A percentile compares a stretch with the other conserved stretches of the same genome.
phyloP scores from a whole-genome alignment of 129 eudicot genomes.

The Tanacetum coccineum region DNA sequence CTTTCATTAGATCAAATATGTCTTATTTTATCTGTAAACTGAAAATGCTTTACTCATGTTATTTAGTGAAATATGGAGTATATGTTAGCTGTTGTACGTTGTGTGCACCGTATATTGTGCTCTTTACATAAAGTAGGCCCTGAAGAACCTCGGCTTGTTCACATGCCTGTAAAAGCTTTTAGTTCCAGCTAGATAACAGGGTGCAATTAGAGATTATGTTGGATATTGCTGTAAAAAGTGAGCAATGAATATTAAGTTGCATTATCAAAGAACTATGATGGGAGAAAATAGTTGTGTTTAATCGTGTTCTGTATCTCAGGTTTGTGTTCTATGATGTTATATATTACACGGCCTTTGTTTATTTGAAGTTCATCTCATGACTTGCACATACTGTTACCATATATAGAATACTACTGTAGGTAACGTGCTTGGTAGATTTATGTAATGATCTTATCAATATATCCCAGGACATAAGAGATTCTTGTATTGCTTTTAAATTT shows the following conservation, averaged over 20 bases:
- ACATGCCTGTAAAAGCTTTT: background rate
- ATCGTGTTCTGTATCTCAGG: background rate
- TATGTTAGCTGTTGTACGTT: background rate
- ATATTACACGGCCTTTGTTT: background rate
- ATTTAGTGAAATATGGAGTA: conserved; percentile 6
- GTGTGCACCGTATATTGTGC: background rate
- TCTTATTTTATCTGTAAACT: background rate
- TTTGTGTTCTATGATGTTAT: conserved; percentile 12
- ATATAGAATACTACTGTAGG: background rate
- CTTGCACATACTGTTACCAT: background rate
- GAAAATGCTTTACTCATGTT: background rate
- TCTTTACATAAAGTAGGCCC: background rate
- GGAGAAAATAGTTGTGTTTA: background rate
- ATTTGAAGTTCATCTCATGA: background rate
- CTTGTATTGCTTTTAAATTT: background rate
- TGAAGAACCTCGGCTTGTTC: conserved; percentile 12
- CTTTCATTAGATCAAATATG: background rate
- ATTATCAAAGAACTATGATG: background rate
- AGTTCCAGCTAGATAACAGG: conserved; percentile 4
- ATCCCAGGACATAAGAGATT: background rate
- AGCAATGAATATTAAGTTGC: background rate
- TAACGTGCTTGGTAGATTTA: conserved; percentile 15
- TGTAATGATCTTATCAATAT: background rate
- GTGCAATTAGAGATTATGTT: conserved; percentile 3
- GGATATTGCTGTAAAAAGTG: conserved; percentile 3